Base-by-base conservation (phyloP, 1,284 basidiomycete genomes). In the Trichosporon faecale region DNA sequence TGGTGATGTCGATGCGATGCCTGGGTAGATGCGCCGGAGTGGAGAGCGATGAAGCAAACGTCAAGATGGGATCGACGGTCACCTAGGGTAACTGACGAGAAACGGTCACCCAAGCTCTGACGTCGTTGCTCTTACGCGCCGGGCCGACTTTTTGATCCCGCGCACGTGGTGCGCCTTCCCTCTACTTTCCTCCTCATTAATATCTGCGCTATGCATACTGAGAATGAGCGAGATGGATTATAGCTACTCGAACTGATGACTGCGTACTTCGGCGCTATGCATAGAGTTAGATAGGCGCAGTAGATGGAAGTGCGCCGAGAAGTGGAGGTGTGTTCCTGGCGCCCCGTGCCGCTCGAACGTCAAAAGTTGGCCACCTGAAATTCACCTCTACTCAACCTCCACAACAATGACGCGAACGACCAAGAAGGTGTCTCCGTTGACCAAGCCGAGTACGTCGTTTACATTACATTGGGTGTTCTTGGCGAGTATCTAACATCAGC, bases 361-460 rank as follows among this genome's bases (percentile, higher is more conserved):
- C 37, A 65, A 67, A 65, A 71, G 68, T 67, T 67, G 65, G 68
- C 66, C 66, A 16, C 23, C 63, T 35, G 29, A 8, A 61, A 55
- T 27, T 61, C 33, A n/a, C 11, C 18, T 23, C 8, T 44, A 60
- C 63, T 29, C 35, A 64, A 64, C 29, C 64, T 65, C 44, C 29
- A 65, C 14, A 64, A 73, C 57, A 52, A 80, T 78, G 75, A 71
- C 74, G 35, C 68, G 71, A 65, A 72, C 73, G 35, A 66, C 68
- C 69, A 77, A 76, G 65, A 80, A 79, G 73, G 68, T 76, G 33
- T 80, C 79, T 0, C 80, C 80, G 11, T 70, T 81, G 1, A 67
- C 75, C 7, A 76, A 76, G 67, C 77, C 78, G 18, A 55, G 80
- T 79, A 55, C 70, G 79, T 70, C 0, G 11, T 29, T n/a, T n/a